Evolutionary conservation across 2,329 filamentous ascomycete species (phyloP).

Genomic region (Alternaria ventricosa): DNA sequence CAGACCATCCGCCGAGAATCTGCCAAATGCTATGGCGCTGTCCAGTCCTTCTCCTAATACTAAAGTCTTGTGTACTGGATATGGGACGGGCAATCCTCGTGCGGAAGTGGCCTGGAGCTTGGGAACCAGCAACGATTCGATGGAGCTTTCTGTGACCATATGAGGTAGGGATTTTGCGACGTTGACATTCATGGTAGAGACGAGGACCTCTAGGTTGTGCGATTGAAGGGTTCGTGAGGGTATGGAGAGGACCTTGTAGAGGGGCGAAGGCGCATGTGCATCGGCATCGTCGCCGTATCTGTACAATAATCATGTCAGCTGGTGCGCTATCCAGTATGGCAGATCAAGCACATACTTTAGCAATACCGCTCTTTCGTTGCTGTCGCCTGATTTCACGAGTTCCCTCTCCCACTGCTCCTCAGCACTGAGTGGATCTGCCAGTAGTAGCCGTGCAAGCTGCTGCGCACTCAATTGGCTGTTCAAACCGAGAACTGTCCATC

Average conservation of each 20-base stretch:
- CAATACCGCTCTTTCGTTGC: conserved; percentile 49
- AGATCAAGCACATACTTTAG: conserved; percentile 44
- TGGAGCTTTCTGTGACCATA: conserved; percentile 51
- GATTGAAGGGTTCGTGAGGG: conserved; percentile 68
- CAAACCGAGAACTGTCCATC: conserved; percentile 56
- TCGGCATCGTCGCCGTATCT: conserved; percentile 63
- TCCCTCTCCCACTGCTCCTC: conserved; percentile 54
- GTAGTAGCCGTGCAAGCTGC: conserved; percentile 68
- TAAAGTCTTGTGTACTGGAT: conserved; percentile 83
- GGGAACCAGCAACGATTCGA: conserved; percentile 77
- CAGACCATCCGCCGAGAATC: conserved; percentile 47
- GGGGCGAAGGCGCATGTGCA: conserved; percentile 54
- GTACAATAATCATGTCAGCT: conserved; percentile 24
- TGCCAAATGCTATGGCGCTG: conserved; percentile 65
- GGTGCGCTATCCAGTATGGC: neutral
- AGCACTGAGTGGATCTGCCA: conserved; percentile 54
- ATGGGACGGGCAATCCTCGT: conserved; percentile 70
- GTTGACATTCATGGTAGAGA: conserved; percentile 60
- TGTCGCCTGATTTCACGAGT: conserved; percentile 39
- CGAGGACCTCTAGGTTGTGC: conserved; percentile 69
- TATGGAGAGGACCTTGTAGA: conserved; percentile 67
- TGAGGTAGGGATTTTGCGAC: conserved; percentile 38
- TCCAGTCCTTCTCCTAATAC: conserved; percentile 75
- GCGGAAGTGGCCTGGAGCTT: conserved; percentile 71
- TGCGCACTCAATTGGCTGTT: conserved; percentile 63